Percentiles rank a stretch among this genome's conserved stretches.
Evolutionary conservation across 495 filamentous ascomycete genomes (phyloP).

Genomic region (Penicillium daleae): DNA sequence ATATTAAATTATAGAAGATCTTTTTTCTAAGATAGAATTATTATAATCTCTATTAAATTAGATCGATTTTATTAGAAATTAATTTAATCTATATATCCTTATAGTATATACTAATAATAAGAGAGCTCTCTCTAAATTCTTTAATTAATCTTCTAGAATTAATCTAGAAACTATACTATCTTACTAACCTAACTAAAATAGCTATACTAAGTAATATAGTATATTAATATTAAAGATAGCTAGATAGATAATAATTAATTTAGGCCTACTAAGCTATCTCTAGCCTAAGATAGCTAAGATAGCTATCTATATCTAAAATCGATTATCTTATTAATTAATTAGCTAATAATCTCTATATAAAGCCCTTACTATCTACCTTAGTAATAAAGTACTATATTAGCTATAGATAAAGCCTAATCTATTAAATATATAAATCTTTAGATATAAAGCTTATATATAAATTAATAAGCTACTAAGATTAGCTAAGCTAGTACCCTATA

Average conservation of each 20-base stretch:
- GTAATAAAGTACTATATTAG: not conserved
- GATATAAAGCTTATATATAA: not conserved
- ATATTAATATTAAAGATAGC: not conserved
- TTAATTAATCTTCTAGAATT: not conserved
- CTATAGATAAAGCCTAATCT: not conserved
- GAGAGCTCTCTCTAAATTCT: not conserved
- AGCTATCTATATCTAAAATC: not conserved
- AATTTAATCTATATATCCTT: not conserved
- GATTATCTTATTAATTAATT: not conserved
- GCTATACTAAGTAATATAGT: not conserved
- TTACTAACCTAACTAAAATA: not conserved
- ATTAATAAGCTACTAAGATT: not conserved
- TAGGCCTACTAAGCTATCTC: not conserved
- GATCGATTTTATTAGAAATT: not conserved
- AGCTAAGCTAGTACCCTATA: not conserved
- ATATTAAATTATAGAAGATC: too few species aligned
- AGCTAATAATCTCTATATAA: not conserved
- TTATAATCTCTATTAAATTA: not conserved
- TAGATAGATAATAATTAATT: not conserved
- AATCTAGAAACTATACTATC: not conserved
- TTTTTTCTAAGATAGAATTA: not conserved
- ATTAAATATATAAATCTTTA: not conserved
- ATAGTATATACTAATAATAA: not conserved
- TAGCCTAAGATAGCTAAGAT: not conserved
- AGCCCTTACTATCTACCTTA: not conserved